A percentile compares a stretch with the other conserved stretches of the same genome.
phyloP scores from a whole-genome alignment of 2,329 filamentous ascomycete genomes.

The Aspergillus floridensis region DNA sequence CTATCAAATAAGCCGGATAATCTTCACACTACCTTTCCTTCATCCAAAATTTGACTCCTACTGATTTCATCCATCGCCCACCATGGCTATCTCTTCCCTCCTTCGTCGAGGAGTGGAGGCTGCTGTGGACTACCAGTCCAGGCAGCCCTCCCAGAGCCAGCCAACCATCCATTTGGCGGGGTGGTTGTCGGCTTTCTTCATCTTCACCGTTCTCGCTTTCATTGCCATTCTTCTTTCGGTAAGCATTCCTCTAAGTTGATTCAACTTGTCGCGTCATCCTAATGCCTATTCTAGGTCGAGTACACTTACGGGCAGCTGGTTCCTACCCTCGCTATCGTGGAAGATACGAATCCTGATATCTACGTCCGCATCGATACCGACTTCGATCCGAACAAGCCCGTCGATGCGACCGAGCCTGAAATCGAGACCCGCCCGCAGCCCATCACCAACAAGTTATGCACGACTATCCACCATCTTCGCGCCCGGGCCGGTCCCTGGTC shows the following conservation, averaged over 20 bases:
- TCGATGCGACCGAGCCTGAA: conserved; percentile 43
- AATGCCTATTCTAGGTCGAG: conserved; percentile 33
- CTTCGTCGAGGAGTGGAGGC: conserved; percentile 39
- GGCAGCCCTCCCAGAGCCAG: conserved; percentile 19
- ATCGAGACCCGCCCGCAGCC: conserved; percentile 51
- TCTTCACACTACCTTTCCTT: not conserved
- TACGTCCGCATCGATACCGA: conserved; percentile 50
- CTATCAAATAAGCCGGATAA: no score
- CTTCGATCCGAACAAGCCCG: conserved; percentile 26
- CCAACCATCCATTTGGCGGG: conserved; percentile 21
- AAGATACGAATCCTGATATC: conserved; percentile 56
- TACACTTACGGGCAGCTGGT: conserved; percentile 63
- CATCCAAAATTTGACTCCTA: not conserved
- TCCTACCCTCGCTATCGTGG: conserved; percentile 62
- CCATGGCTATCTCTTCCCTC: conserved; percentile 32
- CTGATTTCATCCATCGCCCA: not conserved
- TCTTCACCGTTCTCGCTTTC: conserved; percentile 23
- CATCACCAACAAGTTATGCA: conserved; percentile 60
- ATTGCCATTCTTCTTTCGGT: conserved; percentile 8
- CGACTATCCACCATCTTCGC: conserved; percentile 60
- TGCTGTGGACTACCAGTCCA: conserved; percentile 23
- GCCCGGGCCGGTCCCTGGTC: conserved; percentile 63
- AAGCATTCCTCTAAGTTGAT: not conserved
- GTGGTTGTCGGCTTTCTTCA: conserved; percentile 28
- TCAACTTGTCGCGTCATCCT: conserved; percentile 19